Conservation (phyloP, 306 rosid genomes). For the Rubus parviflorus region DNA sequence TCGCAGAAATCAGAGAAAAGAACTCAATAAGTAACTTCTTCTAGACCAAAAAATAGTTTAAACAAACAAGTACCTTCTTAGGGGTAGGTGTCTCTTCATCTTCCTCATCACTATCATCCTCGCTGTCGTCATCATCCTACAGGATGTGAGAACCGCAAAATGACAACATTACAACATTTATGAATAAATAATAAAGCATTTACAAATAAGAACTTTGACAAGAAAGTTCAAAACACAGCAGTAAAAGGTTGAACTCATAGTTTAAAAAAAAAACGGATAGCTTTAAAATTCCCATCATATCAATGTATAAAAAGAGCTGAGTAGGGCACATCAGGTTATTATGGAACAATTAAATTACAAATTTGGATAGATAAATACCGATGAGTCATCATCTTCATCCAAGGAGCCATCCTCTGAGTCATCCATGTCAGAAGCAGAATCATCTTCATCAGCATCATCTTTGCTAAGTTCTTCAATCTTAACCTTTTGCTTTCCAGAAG, state of each 20-base stretch:
- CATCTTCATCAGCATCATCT: constrained; percentile 41
- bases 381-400: constrained; percentile 29
- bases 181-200: neutral
- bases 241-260: no score
- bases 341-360: neutral
- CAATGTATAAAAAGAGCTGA: no score
- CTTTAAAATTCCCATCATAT: no score
- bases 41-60: no score
- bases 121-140: constrained; percentile 50
- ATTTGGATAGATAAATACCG: neutral
- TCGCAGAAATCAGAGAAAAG: neutral
- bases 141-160: neutral
- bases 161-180: neutral
- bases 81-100: constrained; percentile 54
- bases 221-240: neutral
- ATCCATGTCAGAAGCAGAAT: constrained; percentile 31
- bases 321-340: no score
- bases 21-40: neutral
- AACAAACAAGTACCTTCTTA: constrained; percentile 48
- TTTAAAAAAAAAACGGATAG: no score
- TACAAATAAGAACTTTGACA: neutral
- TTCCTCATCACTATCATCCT: constrained; percentile 40
- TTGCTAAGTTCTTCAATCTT: constrained; percentile 59
- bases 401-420: constrained; percentile 36
- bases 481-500: constrained; percentile 46